These are phyloP conservation scores for Bertia moriformis DNA, from an alignment of 2,329 filamentous ascomycete species.

Conservation along the genomic window DNA sequence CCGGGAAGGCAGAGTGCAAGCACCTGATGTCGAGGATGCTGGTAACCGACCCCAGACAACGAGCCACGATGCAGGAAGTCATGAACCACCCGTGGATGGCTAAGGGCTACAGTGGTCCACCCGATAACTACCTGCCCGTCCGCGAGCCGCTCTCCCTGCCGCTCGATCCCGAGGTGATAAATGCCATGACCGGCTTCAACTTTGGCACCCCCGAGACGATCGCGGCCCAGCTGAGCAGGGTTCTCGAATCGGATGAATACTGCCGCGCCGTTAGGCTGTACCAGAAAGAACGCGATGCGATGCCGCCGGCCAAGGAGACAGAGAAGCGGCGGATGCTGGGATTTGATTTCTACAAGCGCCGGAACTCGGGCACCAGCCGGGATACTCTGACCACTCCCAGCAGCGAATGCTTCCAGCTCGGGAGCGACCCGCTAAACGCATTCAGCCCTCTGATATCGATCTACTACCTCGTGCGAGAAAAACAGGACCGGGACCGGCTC, in stretches of 20 bases:
- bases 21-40: slow-evolving; percentile 89
- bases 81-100: slow-evolving; percentile 92
- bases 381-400: slow-evolving; percentile 79
- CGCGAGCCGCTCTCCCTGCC: slow-evolving; percentile 77
- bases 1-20: slow-evolving; percentile 93
- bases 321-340: slow-evolving; percentile 77
- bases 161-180: slow-evolving; percentile 68
- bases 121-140: slow-evolving; percentile 74
- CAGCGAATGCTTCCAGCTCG: slow-evolving; percentile 67
- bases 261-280: slow-evolving; percentile 65
- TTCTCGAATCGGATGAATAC: slow-evolving; percentile 86
- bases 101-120: slow-evolving; percentile 74
- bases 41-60: slow-evolving; percentile 77
- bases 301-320: slow-evolving; percentile 40
- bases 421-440: slow-evolving; percentile 78
- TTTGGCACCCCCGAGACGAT: slow-evolving; percentile 82
- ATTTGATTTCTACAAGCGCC: slow-evolving; percentile 92
- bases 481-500: slow-evolving; percentile 62
- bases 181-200: slow-evolving; percentile 95
- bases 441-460: slow-evolving; percentile 85
- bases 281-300: slow-evolving; percentile 49
- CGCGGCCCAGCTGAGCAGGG: slow-evolving; percentile 62
- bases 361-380: slow-evolving; percentile 75
- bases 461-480: slow-evolving; percentile 89
- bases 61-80: slow-evolving; percentile 79